phyloP scores from a whole-genome alignment of 805 yeast species.

The Yarrowia deformans region DNA sequence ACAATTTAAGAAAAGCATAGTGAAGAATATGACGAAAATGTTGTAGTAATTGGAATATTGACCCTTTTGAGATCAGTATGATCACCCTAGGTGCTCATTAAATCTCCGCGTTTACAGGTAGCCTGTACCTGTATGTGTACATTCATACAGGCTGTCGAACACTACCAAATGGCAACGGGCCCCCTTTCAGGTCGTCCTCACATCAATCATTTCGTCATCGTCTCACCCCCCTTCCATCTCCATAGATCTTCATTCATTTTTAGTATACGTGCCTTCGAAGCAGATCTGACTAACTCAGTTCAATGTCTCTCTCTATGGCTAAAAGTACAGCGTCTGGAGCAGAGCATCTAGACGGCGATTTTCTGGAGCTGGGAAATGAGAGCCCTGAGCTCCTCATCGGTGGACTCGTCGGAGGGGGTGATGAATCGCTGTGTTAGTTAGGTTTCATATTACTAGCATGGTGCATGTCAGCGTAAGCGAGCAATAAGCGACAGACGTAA shows the following conservation, averaged over 20 bases:
- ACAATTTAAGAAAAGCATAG: background rate
- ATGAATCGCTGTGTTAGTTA: slow-evolving; percentile 36
- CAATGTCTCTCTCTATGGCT: background rate
- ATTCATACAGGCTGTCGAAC: no score
- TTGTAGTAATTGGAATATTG: no score
- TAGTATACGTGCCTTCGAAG: background rate
- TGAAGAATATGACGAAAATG: no score
- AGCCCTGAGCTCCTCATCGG: slow-evolving; percentile 35
- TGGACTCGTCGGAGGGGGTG: slow-evolving; percentile 36
- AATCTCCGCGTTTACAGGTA: no score
- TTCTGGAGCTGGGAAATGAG: slow-evolving; percentile 36
- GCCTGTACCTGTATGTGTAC: no score
- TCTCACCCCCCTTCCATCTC: background rate
- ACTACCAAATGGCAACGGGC: no score
- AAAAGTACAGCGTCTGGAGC: slow-evolving; percentile 7
- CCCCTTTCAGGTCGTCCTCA: no score
- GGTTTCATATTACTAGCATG: slow-evolving; percentile 5
- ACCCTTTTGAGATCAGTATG: no score
- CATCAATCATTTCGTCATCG: no score
- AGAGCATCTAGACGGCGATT: slow-evolving; percentile 1
- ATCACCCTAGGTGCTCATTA: no score
- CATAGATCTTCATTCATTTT: background rate
- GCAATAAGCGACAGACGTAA: background rate
- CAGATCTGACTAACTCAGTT: background rate
- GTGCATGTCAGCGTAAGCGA: slow-evolving; percentile 3